Evolutionary conservation across 805 yeast genomes (phyloP).

Genomic region (Metschnikowia henanensis): DNA sequence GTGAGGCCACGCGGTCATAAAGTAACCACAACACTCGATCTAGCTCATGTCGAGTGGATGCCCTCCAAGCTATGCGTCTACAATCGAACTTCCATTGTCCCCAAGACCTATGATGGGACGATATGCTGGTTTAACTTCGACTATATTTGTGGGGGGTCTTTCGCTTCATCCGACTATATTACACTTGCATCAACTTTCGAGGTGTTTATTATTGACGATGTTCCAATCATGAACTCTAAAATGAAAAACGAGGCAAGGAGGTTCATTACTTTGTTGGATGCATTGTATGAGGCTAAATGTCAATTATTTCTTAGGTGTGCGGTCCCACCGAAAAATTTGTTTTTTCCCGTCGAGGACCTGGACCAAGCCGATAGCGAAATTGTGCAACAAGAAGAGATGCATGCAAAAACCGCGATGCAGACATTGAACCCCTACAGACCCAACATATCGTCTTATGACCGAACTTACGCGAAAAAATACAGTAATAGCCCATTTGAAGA

Average conservation of each 20-base stretch:
- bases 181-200: constrained; percentile 61
- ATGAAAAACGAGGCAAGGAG: constrained; percentile 69
- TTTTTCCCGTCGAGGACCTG: constrained; percentile 53
- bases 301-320: constrained; percentile 54
- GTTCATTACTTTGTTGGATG: constrained; percentile 66
- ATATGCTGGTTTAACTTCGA: constrained; percentile 51
- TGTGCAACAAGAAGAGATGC: constrained; percentile 70
- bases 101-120: constrained; percentile 38
- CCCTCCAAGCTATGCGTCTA: constrained; percentile 48
- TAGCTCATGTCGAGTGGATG: constrained; percentile 15
- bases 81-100: constrained; percentile 51
- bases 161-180: constrained; percentile 69
- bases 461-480: constrained; percentile 33
- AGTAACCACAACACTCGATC: no score
- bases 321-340: constrained; percentile 48
- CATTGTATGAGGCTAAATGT: constrained; percentile 67
- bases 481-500: neutral
- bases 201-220: constrained; percentile 56
- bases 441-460: constrained; percentile 62
- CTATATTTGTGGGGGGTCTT: constrained; percentile 54
- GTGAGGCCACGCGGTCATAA: no score
- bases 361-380: constrained; percentile 35
- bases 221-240: constrained; percentile 56
- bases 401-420: constrained; percentile 59
- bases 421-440: constrained; percentile 67